Evolutionary conservation across 2,329 filamentous ascomycete genomes (phyloP).

Genomic region (Colletotrichum graminicola): DNA sequence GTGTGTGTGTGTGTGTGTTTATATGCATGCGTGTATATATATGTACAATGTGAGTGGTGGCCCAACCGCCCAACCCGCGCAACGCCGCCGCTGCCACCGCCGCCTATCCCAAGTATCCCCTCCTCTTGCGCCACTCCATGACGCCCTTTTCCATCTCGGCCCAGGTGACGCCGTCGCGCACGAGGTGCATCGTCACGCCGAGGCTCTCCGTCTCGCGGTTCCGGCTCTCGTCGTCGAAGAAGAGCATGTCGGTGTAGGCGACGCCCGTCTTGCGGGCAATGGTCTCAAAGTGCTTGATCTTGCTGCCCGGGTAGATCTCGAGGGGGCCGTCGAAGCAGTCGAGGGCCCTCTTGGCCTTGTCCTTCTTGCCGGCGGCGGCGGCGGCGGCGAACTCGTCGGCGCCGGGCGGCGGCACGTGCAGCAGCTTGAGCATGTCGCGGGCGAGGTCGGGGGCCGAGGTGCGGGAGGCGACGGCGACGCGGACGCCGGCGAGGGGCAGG

Average conservation of each 20-base stretch:
- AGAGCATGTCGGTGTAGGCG: conserved; percentile 86
- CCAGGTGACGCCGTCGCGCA: conserved; percentile 82
- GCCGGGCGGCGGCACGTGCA: conserved; percentile 67
- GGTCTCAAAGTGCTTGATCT: conserved; percentile 85
- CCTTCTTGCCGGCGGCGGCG: conserved; percentile 44
- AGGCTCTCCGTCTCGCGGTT: conserved; percentile 85
- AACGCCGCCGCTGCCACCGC: background rate
- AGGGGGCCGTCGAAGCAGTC: conserved; percentile 71
- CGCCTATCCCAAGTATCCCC: conserved; percentile 56
- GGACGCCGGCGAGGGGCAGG: conserved; percentile 62
- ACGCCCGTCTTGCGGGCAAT: conserved; percentile 79
- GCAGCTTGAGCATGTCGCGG: conserved; percentile 80
- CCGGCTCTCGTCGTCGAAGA: conserved; percentile 92
- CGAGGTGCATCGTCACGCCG: conserved; percentile 86
- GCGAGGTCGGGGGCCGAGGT: conserved; percentile 85
- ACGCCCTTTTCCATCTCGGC: conserved; percentile 85
- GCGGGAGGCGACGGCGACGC: conserved; percentile 81
- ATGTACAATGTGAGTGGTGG: background rate
- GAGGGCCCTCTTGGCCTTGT: conserved; percentile 61
- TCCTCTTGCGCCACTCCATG: conserved; percentile 81
- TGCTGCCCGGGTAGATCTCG: conserved; percentile 81
- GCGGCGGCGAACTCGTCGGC: conserved; percentile 43
- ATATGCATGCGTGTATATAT: background rate
- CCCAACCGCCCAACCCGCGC: no score
- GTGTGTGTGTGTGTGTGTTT: background rate